Evolutionary conservation across 2,329 filamentous ascomycete species (phyloP).

Genomic region (Stachybotrys echinatus): DNA sequence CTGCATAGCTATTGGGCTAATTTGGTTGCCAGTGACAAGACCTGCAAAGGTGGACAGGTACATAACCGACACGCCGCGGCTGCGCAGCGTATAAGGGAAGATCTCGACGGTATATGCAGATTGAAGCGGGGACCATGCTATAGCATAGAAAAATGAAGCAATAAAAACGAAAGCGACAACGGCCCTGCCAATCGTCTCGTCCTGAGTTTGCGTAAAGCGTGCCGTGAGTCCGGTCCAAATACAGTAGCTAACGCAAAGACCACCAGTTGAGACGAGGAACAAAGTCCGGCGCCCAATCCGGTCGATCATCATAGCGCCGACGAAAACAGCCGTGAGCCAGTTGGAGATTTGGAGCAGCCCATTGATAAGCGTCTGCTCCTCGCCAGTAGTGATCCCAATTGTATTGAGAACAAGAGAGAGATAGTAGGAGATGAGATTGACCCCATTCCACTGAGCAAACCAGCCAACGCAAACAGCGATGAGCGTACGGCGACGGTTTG

Average conservation of each 20-base stretch:
- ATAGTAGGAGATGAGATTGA: slow-evolving; percentile 19
- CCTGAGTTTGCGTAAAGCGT: slow-evolving; percentile 10
- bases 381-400: slow-evolving; percentile 29
- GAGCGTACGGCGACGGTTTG: neutral
- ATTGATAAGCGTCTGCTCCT: slow-evolving; percentile 25
- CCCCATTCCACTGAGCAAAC: neutral
- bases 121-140: slow-evolving; percentile 27
- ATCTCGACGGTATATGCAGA: slow-evolving; percentile 22
- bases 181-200: slow-evolving; percentile 14
- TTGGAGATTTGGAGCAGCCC: slow-evolving; percentile 28
- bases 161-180: slow-evolving; percentile 33
- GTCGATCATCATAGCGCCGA: slow-evolving; percentile 32
- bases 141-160: slow-evolving; percentile 30
- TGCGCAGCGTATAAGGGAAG: slow-evolving; percentile 8
- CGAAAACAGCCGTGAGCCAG: slow-evolving; percentile 29
- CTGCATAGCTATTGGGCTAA: slow-evolving; percentile 29
- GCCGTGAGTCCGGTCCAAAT: slow-evolving; percentile 27
- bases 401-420: slow-evolving; percentile 32
- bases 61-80: slow-evolving; percentile 1
- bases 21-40: slow-evolving; percentile 26
- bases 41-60: neutral
- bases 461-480: neutral
- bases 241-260: slow-evolving; percentile 27
- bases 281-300: slow-evolving; percentile 33
- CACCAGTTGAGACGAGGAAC: slow-evolving; percentile 27